Evolutionary conservation across 2,329 filamentous ascomycete species (phyloP).

Genomic region (Westerdykella ornata): DNA sequence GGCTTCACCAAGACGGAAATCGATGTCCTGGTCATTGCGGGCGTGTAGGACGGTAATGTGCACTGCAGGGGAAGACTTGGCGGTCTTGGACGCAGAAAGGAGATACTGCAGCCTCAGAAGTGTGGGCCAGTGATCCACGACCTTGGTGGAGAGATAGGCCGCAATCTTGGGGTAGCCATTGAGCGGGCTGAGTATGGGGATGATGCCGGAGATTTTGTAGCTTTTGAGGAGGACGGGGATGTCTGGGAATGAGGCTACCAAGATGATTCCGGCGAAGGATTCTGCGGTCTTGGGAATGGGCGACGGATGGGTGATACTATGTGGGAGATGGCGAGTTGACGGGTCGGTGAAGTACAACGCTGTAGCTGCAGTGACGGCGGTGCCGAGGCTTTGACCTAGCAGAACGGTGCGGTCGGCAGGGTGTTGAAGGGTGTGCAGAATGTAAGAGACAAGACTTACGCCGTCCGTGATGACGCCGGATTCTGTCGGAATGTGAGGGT

Average conservation of each 20-base stretch:
- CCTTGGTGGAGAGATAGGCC: slow-evolving; percentile 52
- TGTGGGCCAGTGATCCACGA: slow-evolving; percentile 80
- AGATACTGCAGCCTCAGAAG: slow-evolving; percentile 57
- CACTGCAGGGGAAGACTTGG: slow-evolving; percentile 31
- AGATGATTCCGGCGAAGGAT: slow-evolving; percentile 71
- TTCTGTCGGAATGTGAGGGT: slow-evolving; percentile 57
- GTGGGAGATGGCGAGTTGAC: slow-evolving; percentile 13
- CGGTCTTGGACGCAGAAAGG: slow-evolving; percentile 39
- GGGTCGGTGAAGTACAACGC: slow-evolving; percentile 59
- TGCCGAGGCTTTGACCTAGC: slow-evolving; percentile 81
- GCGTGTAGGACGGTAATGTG: slow-evolving; percentile 72
- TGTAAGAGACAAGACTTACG: slow-evolving; percentile 64
- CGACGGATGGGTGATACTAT: slow-evolving; percentile 7
- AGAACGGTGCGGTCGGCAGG: slow-evolving; percentile 68
- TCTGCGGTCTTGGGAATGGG: slow-evolving; percentile 20
- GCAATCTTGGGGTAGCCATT: slow-evolving; percentile 59
- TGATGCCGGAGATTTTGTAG: slow-evolving; percentile 70
- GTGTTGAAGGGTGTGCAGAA: slow-evolving; percentile 58
- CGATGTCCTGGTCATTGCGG: slow-evolving; percentile 74
- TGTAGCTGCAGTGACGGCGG: slow-evolving; percentile 70
- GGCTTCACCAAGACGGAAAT: slow-evolving; percentile 56
- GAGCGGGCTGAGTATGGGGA: slow-evolving; percentile 75
- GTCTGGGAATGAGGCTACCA: slow-evolving; percentile 73
- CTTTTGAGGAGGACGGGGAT: slow-evolving; percentile 65
- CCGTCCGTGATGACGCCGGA: slow-evolving; percentile 74